Evolutionary conservation across 208 protist species (phyloP).

Genomic region (Trypanosoma lewisi): DNA sequence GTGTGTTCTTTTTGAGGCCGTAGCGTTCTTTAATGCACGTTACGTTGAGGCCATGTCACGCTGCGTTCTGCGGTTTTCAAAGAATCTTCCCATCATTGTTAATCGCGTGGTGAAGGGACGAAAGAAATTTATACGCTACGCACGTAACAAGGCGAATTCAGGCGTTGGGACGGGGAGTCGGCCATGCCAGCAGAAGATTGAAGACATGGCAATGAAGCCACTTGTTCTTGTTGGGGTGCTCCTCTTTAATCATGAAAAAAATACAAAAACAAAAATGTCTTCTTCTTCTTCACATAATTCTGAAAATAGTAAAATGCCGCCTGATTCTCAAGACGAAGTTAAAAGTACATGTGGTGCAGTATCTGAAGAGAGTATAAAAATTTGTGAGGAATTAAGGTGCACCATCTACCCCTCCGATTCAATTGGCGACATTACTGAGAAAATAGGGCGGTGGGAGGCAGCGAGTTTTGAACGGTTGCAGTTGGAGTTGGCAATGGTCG

Average conservation of each 20-base stretch:
- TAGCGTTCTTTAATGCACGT: conserved; percentile 75
- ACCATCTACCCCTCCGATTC: conserved; percentile 69
- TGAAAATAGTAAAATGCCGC: not conserved
- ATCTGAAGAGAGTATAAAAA: conserved; percentile 44
- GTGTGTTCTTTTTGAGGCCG: conserved; percentile 74
- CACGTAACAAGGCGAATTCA: conserved; percentile 30
- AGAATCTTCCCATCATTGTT: conserved; percentile 81
- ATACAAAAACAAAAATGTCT: not conserved
- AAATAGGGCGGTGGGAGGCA: conserved; percentile 71
- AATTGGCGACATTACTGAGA: conserved; percentile 67
- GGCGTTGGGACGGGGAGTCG: conserved; percentile 62
- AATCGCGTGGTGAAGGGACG: conserved; percentile 72
- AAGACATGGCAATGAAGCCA: conserved; percentile 88
- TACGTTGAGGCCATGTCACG: conserved; percentile 69
- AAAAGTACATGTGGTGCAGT: conserved; percentile 65
- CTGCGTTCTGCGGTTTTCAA: conserved; percentile 74
- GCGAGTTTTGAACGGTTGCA: conserved; percentile 75
- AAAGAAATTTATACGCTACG: conserved; percentile 42
- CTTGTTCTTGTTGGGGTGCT: conserved; percentile 80
- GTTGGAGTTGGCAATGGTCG: conserved; percentile 77
- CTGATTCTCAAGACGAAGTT: not conserved
- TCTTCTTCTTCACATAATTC: not conserved
- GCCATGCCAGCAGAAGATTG: conserved; percentile 63
- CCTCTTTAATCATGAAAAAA: conserved; percentile 44
- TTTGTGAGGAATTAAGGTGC: conserved; percentile 66